Base-by-base conservation (phyloP, 148 eudicot species). In the Diospyros kaki region DNA sequence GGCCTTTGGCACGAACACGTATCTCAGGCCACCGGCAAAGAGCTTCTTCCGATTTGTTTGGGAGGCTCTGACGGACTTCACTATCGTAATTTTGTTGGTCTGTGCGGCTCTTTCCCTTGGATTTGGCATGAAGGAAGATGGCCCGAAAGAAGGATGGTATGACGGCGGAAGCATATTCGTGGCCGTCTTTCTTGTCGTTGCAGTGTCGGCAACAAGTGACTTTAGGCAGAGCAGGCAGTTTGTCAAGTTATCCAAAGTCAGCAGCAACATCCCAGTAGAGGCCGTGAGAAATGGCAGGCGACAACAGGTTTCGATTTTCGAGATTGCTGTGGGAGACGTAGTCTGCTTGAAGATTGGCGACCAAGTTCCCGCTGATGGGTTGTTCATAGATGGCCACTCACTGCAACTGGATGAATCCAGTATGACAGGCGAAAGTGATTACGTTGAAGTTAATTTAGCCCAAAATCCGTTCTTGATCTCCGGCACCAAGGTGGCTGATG, bases 81-180 rank as follows among this genome's bases (percentile, higher is more conserved):
- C 76, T 2, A 66, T 58, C 14, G 8, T 66, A 7, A 66, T 72
- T 9, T 45, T 78, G 42, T 45, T 66, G 28, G 66, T 15, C 2
- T 66, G 72, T 44, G 76, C 66, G 1, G 56, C 66, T 1, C 67
- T 72, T 58, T 78, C 72, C 1, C 72, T 78, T 11, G 81, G 76
- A 0, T 66, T 72, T 9, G 72, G 71, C 1, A 66, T 72, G 42
- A 78, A 66, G 39, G 51, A 72, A 48, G 9, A 72, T 17, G 81
- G 72, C 1, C 11, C 38, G 3, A 58, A 66, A 54, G 67, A 79
- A 65, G 83, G 86, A 43, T 80, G 83, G 83, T 73, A 70, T 9
- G 83, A 83, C 6, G 83, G 86, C 1, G 81, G 73, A 13, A 83
- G 76, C 71, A 80, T 77, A 38, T 52, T 72, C 44, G 42, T 58